Evolutionary conservation across 176 grass and related monocot genomes (phyloP).

Genomic region (Thinopyrum elongatum): DNA sequence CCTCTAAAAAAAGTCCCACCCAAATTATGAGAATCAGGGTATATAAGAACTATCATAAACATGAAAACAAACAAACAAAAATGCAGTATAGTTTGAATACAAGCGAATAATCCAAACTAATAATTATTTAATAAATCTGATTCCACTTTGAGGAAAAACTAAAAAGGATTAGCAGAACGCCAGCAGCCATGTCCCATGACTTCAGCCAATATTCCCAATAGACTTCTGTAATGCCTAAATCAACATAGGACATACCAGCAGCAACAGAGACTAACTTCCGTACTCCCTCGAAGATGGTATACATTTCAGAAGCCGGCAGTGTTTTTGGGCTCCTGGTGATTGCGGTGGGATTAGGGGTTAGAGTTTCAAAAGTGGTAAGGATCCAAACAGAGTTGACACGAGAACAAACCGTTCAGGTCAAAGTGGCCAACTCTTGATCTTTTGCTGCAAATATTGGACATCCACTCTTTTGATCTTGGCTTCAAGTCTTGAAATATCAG

Average conservation of each 20-base stretch:
- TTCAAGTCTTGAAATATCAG: conserved; percentile 88
- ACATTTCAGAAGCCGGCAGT: conserved; percentile 57
- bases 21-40: background rate
- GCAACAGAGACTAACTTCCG: conserved; percentile 73
- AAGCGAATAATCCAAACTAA: background rate
- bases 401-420: conserved; percentile 66
- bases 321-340: conserved; percentile 83
- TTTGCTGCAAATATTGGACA: conserved; percentile 76
- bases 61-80: conserved; percentile 6
- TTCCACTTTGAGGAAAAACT: background rate
- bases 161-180: conserved; percentile 59
- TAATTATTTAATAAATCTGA: background rate
- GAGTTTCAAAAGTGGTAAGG: background rate
- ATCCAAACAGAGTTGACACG: conserved; percentile 17
- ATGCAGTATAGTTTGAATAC: background rate
- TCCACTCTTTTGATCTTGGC: conserved; percentile 96
- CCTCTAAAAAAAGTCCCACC: background rate
- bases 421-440: conserved; percentile 88
- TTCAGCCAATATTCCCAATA: conserved; percentile 97
- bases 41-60: background rate
- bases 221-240: conserved; percentile 73
- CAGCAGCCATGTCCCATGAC: conserved; percentile 94
- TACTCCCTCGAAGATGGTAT: conserved; percentile 52
- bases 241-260: conserved; percentile 86
- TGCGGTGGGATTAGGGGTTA: background rate